These are phyloP conservation scores for Tillandsia fasciculata DNA, from an alignment of 176 grass and related monocot species.

Conservation along the genomic window DNA sequence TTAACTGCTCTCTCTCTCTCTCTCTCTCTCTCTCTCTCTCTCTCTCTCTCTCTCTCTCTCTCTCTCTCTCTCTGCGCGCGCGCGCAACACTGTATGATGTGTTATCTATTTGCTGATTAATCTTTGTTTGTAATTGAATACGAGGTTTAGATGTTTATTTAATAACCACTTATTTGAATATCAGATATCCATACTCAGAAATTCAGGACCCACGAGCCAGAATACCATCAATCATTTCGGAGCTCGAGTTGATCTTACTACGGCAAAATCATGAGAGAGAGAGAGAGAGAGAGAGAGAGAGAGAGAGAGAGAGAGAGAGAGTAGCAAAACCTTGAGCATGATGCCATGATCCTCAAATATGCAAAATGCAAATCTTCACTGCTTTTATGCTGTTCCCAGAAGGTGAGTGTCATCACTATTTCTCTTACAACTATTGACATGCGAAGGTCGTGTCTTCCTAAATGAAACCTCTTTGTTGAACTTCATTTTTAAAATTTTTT, in stretches of 20 bases:
- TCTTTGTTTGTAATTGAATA: neutral
- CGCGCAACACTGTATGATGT: neutral
- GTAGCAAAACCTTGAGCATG: no score
- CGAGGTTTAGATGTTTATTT: no score
- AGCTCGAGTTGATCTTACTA: constrained; percentile 36
- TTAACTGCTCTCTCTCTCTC: constrained; percentile 11
- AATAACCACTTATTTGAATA: neutral
- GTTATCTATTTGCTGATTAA: neutral
- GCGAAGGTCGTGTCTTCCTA: no score
- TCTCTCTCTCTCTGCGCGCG: neutral
- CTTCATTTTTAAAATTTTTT: no score
- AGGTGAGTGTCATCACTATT: no score
- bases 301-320: neutral
- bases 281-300: no score
- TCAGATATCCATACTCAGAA: constrained; percentile 56
- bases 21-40: neutral
- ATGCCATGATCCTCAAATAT: no score
- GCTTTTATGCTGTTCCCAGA: no score
- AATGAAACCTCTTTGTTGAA: no score
- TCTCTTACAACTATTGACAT: no score
- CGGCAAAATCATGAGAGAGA: constrained; percentile 19
- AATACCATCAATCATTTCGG: constrained; percentile 45
- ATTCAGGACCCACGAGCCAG: constrained; percentile 1
- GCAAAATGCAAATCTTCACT: no score
- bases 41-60: neutral